Conservation (phyloP, 176 grass and related monocot genomes). For the Puccinellia tenuiflora region DNA sequence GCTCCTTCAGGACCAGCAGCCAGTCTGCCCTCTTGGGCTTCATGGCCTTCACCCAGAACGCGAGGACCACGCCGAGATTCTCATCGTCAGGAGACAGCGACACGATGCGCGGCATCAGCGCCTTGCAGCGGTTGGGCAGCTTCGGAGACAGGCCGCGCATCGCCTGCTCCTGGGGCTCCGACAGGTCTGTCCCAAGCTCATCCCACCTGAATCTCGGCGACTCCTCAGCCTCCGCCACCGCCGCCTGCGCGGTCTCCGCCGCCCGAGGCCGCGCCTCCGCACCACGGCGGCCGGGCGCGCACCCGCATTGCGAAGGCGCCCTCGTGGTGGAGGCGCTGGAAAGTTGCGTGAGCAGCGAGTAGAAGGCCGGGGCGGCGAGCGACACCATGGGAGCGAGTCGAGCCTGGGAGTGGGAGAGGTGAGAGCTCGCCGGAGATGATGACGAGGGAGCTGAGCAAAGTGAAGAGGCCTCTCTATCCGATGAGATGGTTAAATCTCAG, state of each 20-base stretch:
- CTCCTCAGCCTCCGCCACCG: conserved; percentile 7
- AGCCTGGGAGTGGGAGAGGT: background rate
- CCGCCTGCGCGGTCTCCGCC: background rate
- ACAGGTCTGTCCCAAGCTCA: conserved; percentile 27
- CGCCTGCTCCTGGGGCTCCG: conserved; percentile 25
- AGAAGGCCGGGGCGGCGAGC: conserved; percentile 6
- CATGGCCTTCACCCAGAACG: conserved; percentile 73
- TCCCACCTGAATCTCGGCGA: conserved; percentile 46
- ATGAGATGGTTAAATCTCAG: background rate
- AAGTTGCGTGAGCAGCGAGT: background rate
- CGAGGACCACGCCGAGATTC: conserved; percentile 41
- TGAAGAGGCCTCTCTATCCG: conserved; percentile 11
- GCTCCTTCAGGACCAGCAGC: conserved; percentile 70
- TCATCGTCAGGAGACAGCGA: conserved; percentile 44
- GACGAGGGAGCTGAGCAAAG: background rate
- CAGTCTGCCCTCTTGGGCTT: conserved; percentile 76
- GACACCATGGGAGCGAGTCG: conserved; percentile 10
- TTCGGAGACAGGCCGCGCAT: conserved; percentile 55
- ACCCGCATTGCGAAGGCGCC: background rate
- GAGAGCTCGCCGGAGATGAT: conserved; percentile 13
- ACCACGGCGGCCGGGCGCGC: background rate
- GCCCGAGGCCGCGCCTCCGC: background rate
- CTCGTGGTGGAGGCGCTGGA: background rate
- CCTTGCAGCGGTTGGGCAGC: conserved; percentile 83
- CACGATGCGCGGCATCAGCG: conserved; percentile 54